Evolutionary conservation across 2,329 filamentous ascomycete species (phyloP), one percentile per base, ranked within the genome.

Genomic region (Emericellopsis atlantica): DNA sequence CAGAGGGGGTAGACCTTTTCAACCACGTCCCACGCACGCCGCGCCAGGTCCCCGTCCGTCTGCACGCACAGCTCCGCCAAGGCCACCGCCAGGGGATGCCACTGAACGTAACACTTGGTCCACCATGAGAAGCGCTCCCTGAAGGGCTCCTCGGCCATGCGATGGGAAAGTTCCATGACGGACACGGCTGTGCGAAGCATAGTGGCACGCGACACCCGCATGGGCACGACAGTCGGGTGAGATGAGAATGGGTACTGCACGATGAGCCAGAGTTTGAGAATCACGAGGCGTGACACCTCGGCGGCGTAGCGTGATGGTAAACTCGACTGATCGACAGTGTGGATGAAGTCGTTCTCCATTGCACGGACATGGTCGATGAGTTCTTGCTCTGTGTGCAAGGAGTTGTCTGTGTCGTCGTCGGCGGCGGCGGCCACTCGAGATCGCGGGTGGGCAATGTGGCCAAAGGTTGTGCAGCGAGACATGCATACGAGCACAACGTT

Each of bases 21-120:
- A 21, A 75, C 57, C 16, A 66, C 56, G 14, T 43, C 47, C 72
- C 72, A 76, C 1, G 72, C 69, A 39, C 65, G 59, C 5, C 68
- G 61, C 14, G 65, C 69, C 24, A 67, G 52, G 16, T 60, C 58
- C 6, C 67, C 68, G 32, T 58, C 54, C 4, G 66, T 64, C 46
- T 67, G 66, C 4, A 61, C 55, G 49, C 69, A 74, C 18, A 75
- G 58, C 45, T 73, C 70, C 1, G 70, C 70, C 12, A 74, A 53
- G 2, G 67, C 63, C 6, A 74, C 69, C 2, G 71, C 69, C 1
- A 75, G 54, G 7, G 69, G 64, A 46, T 75, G 71, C 72, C 72
- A 75, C 43, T 72, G 70, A 12, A 72, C 65, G 51, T 70, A 74
- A 1, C 59, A 65, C 12, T 60, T 51, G n/a, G 62, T 58, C 61